These are phyloP conservation scores for Nicotiana tomentosiformis DNA, from an alignment of 257 asterid species.

Conservation along the genomic window DNA sequence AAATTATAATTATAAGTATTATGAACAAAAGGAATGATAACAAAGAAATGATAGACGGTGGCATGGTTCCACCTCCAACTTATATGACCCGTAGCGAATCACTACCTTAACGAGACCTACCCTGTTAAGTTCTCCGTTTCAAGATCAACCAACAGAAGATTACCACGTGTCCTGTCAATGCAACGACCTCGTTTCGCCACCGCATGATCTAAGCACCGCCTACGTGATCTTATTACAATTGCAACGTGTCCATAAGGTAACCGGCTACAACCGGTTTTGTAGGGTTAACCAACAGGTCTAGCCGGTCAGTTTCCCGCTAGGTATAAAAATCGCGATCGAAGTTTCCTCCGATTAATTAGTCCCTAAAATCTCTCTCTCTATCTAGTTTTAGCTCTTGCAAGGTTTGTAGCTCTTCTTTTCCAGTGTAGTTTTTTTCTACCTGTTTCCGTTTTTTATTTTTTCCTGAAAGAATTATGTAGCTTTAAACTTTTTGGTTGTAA, in stretches of 20 bases:
- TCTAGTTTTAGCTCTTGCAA: slow-evolving; percentile 14
- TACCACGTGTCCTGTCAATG: slow-evolving; percentile 39
- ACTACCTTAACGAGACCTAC: slow-evolving; percentile 14
- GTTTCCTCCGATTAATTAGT: slow-evolving; percentile 12
- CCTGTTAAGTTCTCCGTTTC: slow-evolving; percentile 5
- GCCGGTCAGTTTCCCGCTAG: slow-evolving; percentile 61
- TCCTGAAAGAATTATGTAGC: not conserved
- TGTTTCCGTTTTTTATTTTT: not conserved
- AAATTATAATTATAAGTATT: not conserved
- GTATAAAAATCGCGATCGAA: slow-evolving; percentile 28
- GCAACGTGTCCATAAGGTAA: slow-evolving; percentile 29
- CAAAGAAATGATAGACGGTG: not conserved
- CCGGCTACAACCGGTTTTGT: slow-evolving; percentile 34
- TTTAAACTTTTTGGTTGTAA: not conserved
- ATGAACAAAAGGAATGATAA: not conserved
- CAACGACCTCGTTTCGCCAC: slow-evolving; percentile 40
- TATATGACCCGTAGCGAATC: not conserved
- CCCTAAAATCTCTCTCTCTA: slow-evolving; percentile 16
- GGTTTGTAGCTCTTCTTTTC: slow-evolving; percentile 37
- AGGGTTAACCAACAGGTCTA: slow-evolving; percentile 28
- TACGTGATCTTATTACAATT: slow-evolving; percentile 5
- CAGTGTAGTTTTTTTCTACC: not conserved
- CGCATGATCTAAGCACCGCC: slow-evolving; percentile 46
- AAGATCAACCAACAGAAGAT: slow-evolving; percentile 12
- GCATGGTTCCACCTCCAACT: not conserved